Percentiles rank a stretch among this genome's conserved stretches.
These are phyloP conservation scores for Sporisorium exsertum DNA, from an alignment of 1,284 basidiomycete species.

Conservation along the genomic window DNA sequence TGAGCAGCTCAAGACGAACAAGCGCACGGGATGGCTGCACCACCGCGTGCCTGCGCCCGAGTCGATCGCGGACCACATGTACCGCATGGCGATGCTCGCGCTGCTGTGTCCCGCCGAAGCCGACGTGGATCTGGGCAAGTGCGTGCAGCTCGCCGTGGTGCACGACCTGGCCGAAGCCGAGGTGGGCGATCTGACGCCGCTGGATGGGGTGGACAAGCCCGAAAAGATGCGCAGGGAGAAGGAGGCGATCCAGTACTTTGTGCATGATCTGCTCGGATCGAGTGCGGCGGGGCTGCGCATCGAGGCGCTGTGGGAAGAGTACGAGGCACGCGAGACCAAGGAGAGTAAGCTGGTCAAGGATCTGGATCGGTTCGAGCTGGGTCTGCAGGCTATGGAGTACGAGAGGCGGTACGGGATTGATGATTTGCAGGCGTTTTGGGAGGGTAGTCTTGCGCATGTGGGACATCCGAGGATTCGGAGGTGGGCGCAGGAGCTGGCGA, in stretches of 20 bases:
- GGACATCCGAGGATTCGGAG: constrained; percentile 47
- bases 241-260: constrained; percentile 91
- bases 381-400: constrained; percentile 75
- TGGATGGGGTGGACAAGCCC: constrained; percentile 83
- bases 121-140: constrained; percentile 76
- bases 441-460: constrained; percentile 48
- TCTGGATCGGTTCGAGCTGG: constrained; percentile 92
- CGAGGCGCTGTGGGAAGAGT: constrained; percentile 88
- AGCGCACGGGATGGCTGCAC: constrained; percentile 67
- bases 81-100: constrained; percentile 91
- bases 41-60: constrained; percentile 64
- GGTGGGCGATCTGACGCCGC: constrained; percentile 93
- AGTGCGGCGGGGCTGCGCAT: constrained; percentile 83
- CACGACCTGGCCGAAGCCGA: constrained; percentile 97
- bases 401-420: constrained; percentile 55
- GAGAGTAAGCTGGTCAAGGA: constrained; percentile 96
- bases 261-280: constrained; percentile 87
- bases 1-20: constrained; percentile 65
- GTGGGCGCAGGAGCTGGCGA: constrained; percentile 51
- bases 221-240: constrained; percentile 85
- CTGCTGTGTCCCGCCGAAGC: constrained; percentile 78
- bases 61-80: constrained; percentile 95
- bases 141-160: constrained; percentile 87
- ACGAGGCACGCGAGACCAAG: constrained; percentile 82
- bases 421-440: constrained; percentile 67